Conservation (phyloP, 768 basidiomycete genomes). For the Collybiopsis luxurians region DNA sequence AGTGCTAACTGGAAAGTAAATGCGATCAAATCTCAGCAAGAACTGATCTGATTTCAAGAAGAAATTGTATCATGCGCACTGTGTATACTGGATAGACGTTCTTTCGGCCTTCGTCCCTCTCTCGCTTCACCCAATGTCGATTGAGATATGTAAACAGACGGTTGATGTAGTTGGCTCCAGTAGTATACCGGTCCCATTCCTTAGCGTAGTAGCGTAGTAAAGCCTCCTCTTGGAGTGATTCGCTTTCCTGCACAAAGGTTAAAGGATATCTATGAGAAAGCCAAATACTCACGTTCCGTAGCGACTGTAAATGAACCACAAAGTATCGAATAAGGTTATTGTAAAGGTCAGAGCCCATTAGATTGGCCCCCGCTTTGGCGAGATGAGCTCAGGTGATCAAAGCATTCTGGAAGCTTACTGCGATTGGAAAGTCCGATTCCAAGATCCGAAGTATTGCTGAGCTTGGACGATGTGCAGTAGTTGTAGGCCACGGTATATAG, state of each 20-base stretch:
- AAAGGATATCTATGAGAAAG: not conserved
- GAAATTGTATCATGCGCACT: slow-evolving; percentile 34
- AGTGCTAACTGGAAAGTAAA: slow-evolving; percentile 70
- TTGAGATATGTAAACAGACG: slow-evolving; percentile 97
- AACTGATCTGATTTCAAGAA: no score
- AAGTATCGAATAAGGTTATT: slow-evolving; percentile 94
- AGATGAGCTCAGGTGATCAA: slow-evolving; percentile 32
- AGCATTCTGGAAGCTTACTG: slow-evolving; percentile 50
- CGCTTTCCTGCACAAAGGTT: slow-evolving; percentile 55
- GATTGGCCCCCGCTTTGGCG: slow-evolving; percentile 76
- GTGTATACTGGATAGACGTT: slow-evolving; percentile 96
- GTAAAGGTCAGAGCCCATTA: slow-evolving; percentile 98
- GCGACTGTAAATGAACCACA: slow-evolving; percentile 72
- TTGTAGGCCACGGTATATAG: slow-evolving; percentile 94
- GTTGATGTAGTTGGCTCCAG: slow-evolving; percentile 95
- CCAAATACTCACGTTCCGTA: slow-evolving; percentile 37
- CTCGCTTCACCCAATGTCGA: slow-evolving; percentile 98
- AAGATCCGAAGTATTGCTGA: slow-evolving; percentile 17
- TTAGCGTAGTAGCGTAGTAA: slow-evolving; percentile 86
- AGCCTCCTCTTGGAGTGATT: slow-evolving; percentile 79
- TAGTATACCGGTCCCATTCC: slow-evolving; percentile 97
- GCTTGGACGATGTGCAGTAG: slow-evolving; percentile 91
- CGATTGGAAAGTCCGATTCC: slow-evolving; percentile 57
- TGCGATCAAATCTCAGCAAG: no score
- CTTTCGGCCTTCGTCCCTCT: slow-evolving; percentile 95